Base-by-base conservation (phyloP, 2,329 filamentous ascomycete species). In the Calonectria fujianensis region DNA sequence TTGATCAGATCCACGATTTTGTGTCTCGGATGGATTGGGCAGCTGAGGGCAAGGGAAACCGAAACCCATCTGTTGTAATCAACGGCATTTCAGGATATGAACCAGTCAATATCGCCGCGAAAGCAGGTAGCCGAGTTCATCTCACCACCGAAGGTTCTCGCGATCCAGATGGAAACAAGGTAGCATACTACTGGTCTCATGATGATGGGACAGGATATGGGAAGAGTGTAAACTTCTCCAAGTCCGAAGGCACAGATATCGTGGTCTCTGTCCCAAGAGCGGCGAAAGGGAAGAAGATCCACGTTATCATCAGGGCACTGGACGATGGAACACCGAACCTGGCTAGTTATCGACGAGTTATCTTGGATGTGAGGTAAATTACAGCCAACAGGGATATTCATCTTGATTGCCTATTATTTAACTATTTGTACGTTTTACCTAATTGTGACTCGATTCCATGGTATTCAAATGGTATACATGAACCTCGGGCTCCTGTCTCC, bases 401-500 rank as follows among this genome's bases (percentile, higher is more conserved):
- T 13, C 39, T 48, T 5, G 24, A 48, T 48, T 24, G 9, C n/a
- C 24, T 48, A 48, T 24, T 24, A 48, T 48, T 48, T 24, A 48
- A 48, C 45, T 48, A 48, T 48, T 48, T 24, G 41, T 48, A 11
- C 2, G 4, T 2, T 24, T 13, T 13, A 24, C 10, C 10, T 24
- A 24, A 24, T 5, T n/a, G n/a, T n/a, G 9, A 48, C 11, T 24
- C 45, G n/a, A 29, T 24, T 39, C 24, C 14, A 20, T 14, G 2
- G 7, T 20, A 45, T 24, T 71, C 24, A 71, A 52, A 71, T 71
- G 3, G 68, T 71, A 35, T 74, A 71, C 31, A 74, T 63, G 29
- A 74, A 71, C 41, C 68, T 68, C 31, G 72, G 72, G 20, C 72
- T 74, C 32, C 39, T 59, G 32, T 74, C 72, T 4, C 72, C 72